Base-by-base conservation (phyloP, 495 filamentous ascomycete genomes). In the Trypethelium eluteriae region DNA sequence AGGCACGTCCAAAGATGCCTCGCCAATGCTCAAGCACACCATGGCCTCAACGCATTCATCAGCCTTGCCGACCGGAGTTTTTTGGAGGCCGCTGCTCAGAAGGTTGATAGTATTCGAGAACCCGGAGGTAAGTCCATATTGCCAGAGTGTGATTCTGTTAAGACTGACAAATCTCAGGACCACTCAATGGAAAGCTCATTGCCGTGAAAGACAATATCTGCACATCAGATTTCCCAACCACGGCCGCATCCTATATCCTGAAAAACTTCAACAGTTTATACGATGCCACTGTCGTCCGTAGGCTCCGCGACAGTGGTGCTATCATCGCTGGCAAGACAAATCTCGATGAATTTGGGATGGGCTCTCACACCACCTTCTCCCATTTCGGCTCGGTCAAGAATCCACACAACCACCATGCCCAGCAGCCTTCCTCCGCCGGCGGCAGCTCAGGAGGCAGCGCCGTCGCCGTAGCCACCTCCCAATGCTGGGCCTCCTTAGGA, bases 311-410 rank as follows among this genome's bases (percentile, higher is more conserved):
- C 62, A 81, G 85, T 32, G 91, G 90, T 47, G 87, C 86, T 4
- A 74, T 82, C 25, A 74, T 96, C 3, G 80, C 84, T 16, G 89
- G 88, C 7, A 97, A 96, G 75, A 92, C 92, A 0, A 96, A 96
- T 75, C 81, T 98, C 71, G 94, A 98, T 80, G 94, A 98, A 74
- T 98, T 98, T 77, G 94, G 94, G 32, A 98, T 98, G 94, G 94
- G 94, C 46, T 95, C 92, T 11, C 89, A 98, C 77, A 91, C 91
- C 16, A 83, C 81, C 2, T 77, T 92, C 73, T 95, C 93, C 25
- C 74, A 75, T 64, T 89, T 88, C 73, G 93, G 90, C 3, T 71
- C 84, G 32, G 89, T 94, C 2, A 81, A 80, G 56, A 86, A 79
- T 35, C 70, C 70, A 7, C 67, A 68, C n/a, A 34, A 67, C 69